Base-by-base conservation (phyloP, 306 rosid genomes). In the Albizia julibrissin region DNA sequence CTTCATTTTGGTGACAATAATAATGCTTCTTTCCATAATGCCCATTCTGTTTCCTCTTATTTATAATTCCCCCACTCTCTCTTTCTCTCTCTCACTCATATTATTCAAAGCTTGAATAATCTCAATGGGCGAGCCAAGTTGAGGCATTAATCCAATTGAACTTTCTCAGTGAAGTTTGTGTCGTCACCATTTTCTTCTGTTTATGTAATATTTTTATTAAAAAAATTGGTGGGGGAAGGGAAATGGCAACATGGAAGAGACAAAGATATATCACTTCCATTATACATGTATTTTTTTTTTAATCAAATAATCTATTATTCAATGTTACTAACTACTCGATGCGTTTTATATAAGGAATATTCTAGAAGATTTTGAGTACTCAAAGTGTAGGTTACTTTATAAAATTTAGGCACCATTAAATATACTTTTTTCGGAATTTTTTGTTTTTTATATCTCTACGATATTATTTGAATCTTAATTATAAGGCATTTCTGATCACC, bases 51-150 rank as follows among this genome's bases (percentile, higher is more conserved):
- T 73, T 77, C 56, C 80, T 72, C 18, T 40, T 46, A 10, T 27
- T 47, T 78, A 70, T 49, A 56, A 16, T 21, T 0, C 69, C 87
- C 2, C 59, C 0, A 54, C 26, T 54, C 61, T 8, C 61, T 54
- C 24, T n/a, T 71, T 52, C 24, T 50, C 58, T 14, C 56, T 13
- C 6, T 62, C 61, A 52, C n/a, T 3, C 79, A 74, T 72, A 61
- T 27, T 76, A 83, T 78, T 87, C 81, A 80, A 59, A 62, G 69
- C 29, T 58, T 31, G 79, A 84, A 74, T 84, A 74, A 89, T 77
- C 79, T 56, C 79, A 82, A 50, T 67, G 14, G 50, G 43, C 52
- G 77, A 62, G 34, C 67, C 46, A 79, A 47, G 76, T 49, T 62
- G 68, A 65, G 84, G 56, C 67, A 40, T 40, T n/a, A 29, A 29